Conservation (phyloP, 148 eudicot species). For the Drosera capensis region DNA sequence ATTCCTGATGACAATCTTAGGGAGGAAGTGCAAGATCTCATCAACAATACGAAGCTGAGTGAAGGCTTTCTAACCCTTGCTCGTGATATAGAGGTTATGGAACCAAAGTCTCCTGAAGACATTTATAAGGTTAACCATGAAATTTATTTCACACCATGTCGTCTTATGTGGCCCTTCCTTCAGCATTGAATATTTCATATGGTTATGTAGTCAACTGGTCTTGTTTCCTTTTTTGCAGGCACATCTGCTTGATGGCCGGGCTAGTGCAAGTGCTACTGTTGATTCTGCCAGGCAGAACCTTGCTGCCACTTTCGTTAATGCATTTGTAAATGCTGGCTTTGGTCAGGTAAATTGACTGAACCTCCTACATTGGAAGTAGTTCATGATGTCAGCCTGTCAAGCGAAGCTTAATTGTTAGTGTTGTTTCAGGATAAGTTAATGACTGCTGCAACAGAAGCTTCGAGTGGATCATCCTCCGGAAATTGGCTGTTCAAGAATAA, state of each 20-base stretch:
- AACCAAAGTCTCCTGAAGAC: constrained; percentile 91
- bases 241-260: constrained; percentile 91
- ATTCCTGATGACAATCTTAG: constrained; percentile 55
- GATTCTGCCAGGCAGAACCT: constrained; percentile 96
- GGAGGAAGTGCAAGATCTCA: constrained; percentile 64
- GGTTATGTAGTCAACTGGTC: neutral
- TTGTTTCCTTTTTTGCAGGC: constrained; percentile 21
- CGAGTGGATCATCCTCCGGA: constrained; percentile 60
- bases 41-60: constrained; percentile 58
- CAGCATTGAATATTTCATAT: neutral
- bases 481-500: constrained; percentile 95
- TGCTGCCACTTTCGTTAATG: constrained; percentile 99
- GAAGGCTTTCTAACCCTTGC: constrained; percentile 97
- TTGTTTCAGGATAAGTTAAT: constrained; percentile 74
- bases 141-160: neutral
- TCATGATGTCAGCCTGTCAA: neutral
- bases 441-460: constrained; percentile 62
- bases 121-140: constrained; percentile 58
- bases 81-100: constrained; percentile 99
- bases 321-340: constrained; percentile 96
- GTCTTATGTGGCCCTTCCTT: neutral
- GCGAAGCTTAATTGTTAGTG: neutral
- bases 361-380: neutral
- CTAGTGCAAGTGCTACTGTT: constrained; percentile 77
- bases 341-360: constrained; percentile 46